Base-by-base conservation (phyloP, 306 rosid species). In the Malus domestica region DNA sequence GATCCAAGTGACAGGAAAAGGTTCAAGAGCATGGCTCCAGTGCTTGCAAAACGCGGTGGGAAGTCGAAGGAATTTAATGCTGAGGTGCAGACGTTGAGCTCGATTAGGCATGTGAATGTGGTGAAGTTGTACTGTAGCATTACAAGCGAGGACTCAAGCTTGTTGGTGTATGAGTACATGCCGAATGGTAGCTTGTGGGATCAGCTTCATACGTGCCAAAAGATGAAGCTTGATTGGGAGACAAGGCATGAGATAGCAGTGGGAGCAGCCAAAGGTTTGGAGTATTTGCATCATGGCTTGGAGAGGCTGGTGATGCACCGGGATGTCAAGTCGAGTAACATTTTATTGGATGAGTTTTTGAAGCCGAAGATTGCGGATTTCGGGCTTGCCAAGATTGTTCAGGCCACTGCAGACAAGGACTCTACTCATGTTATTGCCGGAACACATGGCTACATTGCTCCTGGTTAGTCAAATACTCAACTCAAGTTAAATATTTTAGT, bases 111-210 rank as follows among this genome's bases (percentile, higher is more conserved):
- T 14, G 96, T 92, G 63, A 96, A 96, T 67, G 99, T 96, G 80
- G 99, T 96, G 83, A 96, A 96, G 84, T 71, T 96, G 67, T 96
- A 82, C 51, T 90, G 99, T 64, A 96, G 99, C 54, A 90, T 96
- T 25, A 92, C 99, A 0, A 90, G 99, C 8, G 93, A 92, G 79
- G 99, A 92, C 29, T 96, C 99, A 0, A 96, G 91, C 80, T 57
- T 96, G 78, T 70, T 96, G 90, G 99, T 96, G 15, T 96, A 92
- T 32, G 99, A 96, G 69, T 96, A 87, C 67, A 66, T 96, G 74
- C 93, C 93, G 0, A 92, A 96, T 51, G 98, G 99, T 23, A 89
- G 97, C 72, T 77, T 96, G 75, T 96, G 99, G 99, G 99, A 96
- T 52, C 70, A 82, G 80, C 92, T 96, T 67, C 98, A 92, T 78